A percentile compares a stretch with the other conserved stretches of the same genome.
Conservation (phyloP, 1,139 yeast species). For the Scheffersomyces insectosa region DNA sequence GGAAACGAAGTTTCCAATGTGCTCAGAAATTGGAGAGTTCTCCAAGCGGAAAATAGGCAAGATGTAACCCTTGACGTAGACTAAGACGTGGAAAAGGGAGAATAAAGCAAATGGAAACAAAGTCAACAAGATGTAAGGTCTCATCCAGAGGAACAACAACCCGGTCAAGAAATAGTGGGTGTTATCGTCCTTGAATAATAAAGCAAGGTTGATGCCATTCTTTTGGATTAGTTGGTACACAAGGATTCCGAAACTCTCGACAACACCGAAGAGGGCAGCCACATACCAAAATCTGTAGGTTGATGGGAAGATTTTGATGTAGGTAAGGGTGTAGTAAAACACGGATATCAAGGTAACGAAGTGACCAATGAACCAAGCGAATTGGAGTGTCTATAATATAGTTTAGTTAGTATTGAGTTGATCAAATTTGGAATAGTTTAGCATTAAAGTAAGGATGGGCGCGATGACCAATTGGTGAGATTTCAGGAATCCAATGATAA, state of each 20-base stretch:
- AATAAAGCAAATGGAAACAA: constrained; percentile 67
- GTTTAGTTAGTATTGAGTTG: too few relatives aligned
- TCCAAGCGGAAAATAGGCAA: constrained; percentile 64
- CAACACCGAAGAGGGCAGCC: constrained; percentile 61
- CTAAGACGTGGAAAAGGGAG: constrained; percentile 71
- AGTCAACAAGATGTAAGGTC: constrained; percentile 54
- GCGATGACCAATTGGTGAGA: too few relatives aligned
- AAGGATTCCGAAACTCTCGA: constrained; percentile 77
- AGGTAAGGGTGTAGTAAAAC: constrained; percentile 55
- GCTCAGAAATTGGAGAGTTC: constrained; percentile 35
- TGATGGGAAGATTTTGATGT: constrained; percentile 17
- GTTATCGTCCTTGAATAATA: constrained; percentile 59
- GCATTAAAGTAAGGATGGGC: too few relatives aligned
- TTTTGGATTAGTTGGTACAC: constrained; percentile 53
- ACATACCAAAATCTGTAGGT: constrained; percentile 54
- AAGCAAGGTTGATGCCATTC: constrained; percentile 22
- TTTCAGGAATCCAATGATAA: too few relatives aligned
- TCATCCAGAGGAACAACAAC: constrained; percentile 54
- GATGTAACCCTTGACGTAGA: constrained; percentile 63
- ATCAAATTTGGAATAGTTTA: too few relatives aligned
- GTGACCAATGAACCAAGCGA: constrained; percentile 74
- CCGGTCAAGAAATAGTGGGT: constrained; percentile 65
- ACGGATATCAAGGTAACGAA: constrained; percentile 58
- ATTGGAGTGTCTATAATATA: constrained; percentile 39
- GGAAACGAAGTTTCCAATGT: constrained; percentile 56